A percentile compares a stretch with the other conserved stretches of the same genome.
phyloP scores from a whole-genome alignment of 1,139 yeast species.

The Candida sanyaensis region DNA sequence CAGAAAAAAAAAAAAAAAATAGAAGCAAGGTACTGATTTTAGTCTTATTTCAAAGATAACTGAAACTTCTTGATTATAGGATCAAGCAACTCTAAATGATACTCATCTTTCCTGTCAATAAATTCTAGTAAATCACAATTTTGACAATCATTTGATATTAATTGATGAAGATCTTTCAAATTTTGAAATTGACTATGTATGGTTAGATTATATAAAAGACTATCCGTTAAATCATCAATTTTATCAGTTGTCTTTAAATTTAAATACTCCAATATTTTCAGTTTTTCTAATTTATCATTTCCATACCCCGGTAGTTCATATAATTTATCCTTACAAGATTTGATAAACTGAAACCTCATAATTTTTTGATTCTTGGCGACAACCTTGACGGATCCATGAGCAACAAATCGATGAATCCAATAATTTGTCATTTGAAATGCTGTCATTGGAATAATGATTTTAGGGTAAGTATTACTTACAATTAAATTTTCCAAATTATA shows the following conservation, averaged over 20 bases:
- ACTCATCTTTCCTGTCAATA: conserved; percentile 12
- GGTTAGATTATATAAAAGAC: conserved; percentile 37
- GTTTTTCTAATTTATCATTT: conserved; percentile 3
- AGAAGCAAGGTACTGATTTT: background rate
- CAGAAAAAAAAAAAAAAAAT: too few species aligned
- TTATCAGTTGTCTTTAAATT: conserved; percentile 19
- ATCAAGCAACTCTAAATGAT: conserved; percentile 16
- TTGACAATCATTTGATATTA: conserved; percentile 1
- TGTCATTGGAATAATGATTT: conserved; percentile 32
- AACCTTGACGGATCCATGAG: conserved; percentile 20
- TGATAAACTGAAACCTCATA: conserved; percentile 21
- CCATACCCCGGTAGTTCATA: conserved; percentile 10
- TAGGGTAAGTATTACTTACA: conserved; percentile 19
- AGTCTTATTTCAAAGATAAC: conserved; percentile 9
- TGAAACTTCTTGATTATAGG: conserved; percentile 13
- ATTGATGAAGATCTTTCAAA: conserved; percentile 11
- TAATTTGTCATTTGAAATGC: conserved; percentile 38
- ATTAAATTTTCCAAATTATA: conserved; percentile 36
- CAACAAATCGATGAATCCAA: conserved; percentile 39
- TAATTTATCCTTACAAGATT: conserved; percentile 16
- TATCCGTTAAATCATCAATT: conserved; percentile 43
- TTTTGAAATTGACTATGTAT: conserved; percentile 24
- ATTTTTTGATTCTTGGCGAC: conserved; percentile 12
- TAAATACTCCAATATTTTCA: conserved; percentile 14
- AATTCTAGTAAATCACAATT: conserved; percentile 14